A percentile compares a stretch with the other conserved stretches of the same genome.
These are phyloP conservation scores for Periconia sp. DNA, from an alignment of 2,329 filamentous ascomycete genomes.

Conservation along the genomic window DNA sequence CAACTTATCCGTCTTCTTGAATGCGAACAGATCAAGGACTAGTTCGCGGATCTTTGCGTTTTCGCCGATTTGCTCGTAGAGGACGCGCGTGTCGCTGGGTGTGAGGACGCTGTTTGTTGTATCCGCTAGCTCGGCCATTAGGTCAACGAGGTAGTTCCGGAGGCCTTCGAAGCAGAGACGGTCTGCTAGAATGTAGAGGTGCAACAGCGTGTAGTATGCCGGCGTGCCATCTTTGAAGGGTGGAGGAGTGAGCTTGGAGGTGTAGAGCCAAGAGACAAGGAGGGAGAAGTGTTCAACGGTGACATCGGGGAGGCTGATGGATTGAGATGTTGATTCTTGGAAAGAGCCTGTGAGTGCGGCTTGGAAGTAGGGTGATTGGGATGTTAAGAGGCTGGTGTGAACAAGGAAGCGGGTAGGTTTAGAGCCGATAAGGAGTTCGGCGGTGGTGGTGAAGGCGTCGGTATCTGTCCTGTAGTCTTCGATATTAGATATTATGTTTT, in stretches of 20 bases:
- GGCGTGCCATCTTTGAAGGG: slow-evolving; percentile 55
- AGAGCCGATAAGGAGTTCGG: slow-evolving; percentile 48
- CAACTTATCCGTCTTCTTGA: slow-evolving; percentile 59
- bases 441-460: slow-evolving; percentile 47
- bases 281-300: slow-evolving; percentile 55
- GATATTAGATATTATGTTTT: slow-evolving; percentile 3
- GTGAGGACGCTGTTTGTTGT: slow-evolving; percentile 57
- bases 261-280: slow-evolving; percentile 60
- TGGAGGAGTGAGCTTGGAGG: slow-evolving; percentile 42
- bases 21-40: slow-evolving; percentile 58
- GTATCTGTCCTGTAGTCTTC: slow-evolving; percentile 45
- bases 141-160: slow-evolving; percentile 52
- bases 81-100: slow-evolving; percentile 54
- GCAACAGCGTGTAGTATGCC: slow-evolving; percentile 58
- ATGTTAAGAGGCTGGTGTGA: slow-evolving; percentile 56
- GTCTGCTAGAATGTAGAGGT: slow-evolving; percentile 55
- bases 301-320: slow-evolving; percentile 53
- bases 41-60: slow-evolving; percentile 48
- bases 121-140: slow-evolving; percentile 53
- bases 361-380: slow-evolving; percentile 57
- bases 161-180: slow-evolving; percentile 54
- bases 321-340: slow-evolving; percentile 51
- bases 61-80: slow-evolving; percentile 53
- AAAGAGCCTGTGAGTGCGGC: slow-evolving; percentile 57
- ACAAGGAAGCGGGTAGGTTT: slow-evolving; percentile 50